phyloP scores from a whole-genome alignment of 169 alveolate genomes.

The Perkinsus chesapeaki region DNA sequence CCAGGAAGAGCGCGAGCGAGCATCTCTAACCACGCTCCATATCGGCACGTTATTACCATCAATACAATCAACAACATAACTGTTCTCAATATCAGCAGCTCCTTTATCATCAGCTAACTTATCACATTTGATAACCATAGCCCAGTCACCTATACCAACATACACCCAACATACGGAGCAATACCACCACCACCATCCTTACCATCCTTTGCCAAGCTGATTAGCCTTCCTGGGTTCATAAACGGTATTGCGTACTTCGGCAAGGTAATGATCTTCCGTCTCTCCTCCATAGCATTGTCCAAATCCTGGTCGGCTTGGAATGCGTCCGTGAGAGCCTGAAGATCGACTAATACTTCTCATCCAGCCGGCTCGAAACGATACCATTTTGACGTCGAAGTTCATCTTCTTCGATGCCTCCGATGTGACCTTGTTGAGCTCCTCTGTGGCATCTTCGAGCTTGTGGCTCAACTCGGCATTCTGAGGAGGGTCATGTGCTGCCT shows the following conservation, averaged over 20 bases:
- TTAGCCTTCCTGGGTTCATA: slow-evolving; percentile 30
- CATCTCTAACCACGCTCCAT: not conserved
- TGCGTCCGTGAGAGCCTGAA: not conserved
- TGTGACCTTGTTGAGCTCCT: slow-evolving; percentile 29
- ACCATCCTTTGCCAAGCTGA: not conserved
- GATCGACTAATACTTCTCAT: not conserved
- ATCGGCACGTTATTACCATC: not conserved
- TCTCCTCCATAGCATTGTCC: slow-evolving; percentile 41
- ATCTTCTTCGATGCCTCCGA: slow-evolving; percentile 44
- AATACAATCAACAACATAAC: not conserved
- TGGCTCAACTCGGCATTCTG: not conserved
- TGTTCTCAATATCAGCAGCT: not conserved
- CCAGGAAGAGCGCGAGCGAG: too few relatives aligned
- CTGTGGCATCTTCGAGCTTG: not conserved
- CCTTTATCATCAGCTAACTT: not conserved
- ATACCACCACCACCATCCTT: not conserved
- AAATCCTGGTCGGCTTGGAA: slow-evolving; percentile 3
- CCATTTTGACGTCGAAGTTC: slow-evolving; percentile 40
- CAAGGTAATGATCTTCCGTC: slow-evolving; percentile 40
- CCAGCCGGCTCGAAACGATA: slow-evolving; percentile 22
- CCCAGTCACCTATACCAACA: not conserved
- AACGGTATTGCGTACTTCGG: slow-evolving; percentile 29
- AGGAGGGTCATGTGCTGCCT: not conserved
- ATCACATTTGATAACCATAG: not conserved
- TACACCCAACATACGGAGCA: not conserved